These are phyloP conservation scores for Chaetomium sp. DNA, from an alignment of 2,329 filamentous ascomycete genomes.

Conservation along the genomic window DNA sequence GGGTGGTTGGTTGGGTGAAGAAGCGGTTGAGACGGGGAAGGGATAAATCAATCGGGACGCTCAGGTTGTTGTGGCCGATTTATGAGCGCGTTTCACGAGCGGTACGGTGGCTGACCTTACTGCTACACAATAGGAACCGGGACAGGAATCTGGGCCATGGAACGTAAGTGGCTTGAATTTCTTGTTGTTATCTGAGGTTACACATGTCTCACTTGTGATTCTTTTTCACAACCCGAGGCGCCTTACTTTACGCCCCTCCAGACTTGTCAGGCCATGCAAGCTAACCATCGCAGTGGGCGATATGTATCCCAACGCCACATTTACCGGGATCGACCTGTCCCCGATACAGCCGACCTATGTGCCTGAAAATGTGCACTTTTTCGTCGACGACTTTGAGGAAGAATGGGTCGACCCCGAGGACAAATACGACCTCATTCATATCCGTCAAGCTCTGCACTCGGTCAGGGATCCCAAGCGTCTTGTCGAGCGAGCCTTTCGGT, in stretches of 20 bases:
- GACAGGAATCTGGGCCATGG: conserved; percentile 45
- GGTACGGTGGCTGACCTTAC: conserved; percentile 12
- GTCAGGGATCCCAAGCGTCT: conserved; percentile 37
- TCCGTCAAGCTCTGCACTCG: conserved; percentile 41
- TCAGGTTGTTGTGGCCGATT: background rate
- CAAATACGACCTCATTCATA: conserved; percentile 44
- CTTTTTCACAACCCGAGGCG: too few relatives aligned
- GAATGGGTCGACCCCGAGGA: conserved; percentile 43
- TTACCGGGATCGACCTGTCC: conserved; percentile 45
- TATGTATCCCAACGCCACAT: conserved; percentile 36
- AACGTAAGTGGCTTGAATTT: conserved; percentile 35
- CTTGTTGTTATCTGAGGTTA: conserved; percentile 9
- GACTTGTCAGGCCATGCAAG: background rate
- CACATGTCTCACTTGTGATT: background rate
- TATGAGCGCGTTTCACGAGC: too few relatives aligned
- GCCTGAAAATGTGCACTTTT: conserved; percentile 45
- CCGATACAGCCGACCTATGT: conserved; percentile 48
- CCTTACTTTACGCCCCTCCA: too few relatives aligned
- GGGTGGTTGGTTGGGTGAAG: background rate
- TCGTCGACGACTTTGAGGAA: conserved; percentile 47
- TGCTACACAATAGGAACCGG: conserved; percentile 36
- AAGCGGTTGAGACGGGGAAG: background rate
- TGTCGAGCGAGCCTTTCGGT: conserved; percentile 30
- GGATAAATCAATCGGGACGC: background rate
- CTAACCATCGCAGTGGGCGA: conserved; percentile 38